Percentiles rank a stretch among this genome's conserved stretches.
Conservation (phyloP, 2,329 filamentous ascomycete species). For the Xylariaceae sp. region DNA sequence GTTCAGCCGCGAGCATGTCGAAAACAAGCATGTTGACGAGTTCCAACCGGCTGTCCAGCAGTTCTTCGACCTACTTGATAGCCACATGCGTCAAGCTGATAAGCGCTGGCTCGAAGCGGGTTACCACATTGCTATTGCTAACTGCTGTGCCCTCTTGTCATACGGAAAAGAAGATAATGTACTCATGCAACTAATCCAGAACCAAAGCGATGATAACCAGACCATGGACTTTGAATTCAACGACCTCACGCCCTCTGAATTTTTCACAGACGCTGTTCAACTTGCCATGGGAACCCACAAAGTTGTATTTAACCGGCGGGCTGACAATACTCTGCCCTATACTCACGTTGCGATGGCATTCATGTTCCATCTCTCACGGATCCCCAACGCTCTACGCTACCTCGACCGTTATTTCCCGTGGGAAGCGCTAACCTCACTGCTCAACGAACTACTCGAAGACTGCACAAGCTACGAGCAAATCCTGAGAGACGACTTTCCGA, state of each 20-base stretch:
- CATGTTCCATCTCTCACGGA: constrained; percentile 42
- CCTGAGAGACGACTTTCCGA: constrained; percentile 43
- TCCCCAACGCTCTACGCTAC: constrained; percentile 38
- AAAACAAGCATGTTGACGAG: constrained; percentile 41
- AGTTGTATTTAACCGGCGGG: constrained; percentile 46
- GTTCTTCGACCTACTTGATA: constrained; percentile 51
- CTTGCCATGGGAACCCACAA: constrained; percentile 27
- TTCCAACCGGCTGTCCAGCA: constrained; percentile 42
- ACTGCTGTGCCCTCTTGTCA: constrained; percentile 47
- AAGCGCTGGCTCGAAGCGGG: constrained; percentile 50
- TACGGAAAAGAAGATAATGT: constrained; percentile 48
- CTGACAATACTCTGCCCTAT: constrained; percentile 58
- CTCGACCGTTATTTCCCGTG: constrained; percentile 48
- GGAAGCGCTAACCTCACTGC: constrained; percentile 41
- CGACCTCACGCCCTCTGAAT: constrained; percentile 10
- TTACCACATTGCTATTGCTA: constrained; percentile 53
- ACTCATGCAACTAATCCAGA: constrained; percentile 39
- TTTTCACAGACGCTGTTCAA: constrained; percentile 24
- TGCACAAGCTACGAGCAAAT: constrained; percentile 34
- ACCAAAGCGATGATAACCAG: constrained; percentile 28
- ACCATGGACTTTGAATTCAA: constrained; percentile 24
- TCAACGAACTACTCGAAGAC: constrained; percentile 36
- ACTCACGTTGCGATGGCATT: constrained; percentile 60
- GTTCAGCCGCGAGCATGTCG: constrained; percentile 48
- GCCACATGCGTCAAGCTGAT: constrained; percentile 48